Base-by-base conservation (phyloP, 441 rosid species). In the Erodium moschatum region DNA sequence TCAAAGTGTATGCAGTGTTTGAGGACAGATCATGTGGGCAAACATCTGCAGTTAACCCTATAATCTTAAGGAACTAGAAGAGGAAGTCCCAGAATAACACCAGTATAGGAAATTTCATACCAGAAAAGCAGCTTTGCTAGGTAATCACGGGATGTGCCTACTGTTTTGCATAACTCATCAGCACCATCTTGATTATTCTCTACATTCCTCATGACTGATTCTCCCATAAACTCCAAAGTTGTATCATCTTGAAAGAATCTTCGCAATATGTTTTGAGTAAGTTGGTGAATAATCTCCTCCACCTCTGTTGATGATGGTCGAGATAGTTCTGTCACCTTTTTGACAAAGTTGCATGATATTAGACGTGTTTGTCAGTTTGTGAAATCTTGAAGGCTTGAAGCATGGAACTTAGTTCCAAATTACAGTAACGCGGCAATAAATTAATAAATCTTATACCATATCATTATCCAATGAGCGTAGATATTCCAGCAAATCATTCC, bases 121-220 rank as follows among this genome's bases (percentile, higher is more conserved):
- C 94, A 90, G 85, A 90, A 90, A 74, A 86, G 92, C 72, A 90
- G 83, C 81, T 85, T 90, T 0, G 97, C 97, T 16, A 90, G 87
- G 69, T 88, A 85, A 81, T 90, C 97, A 3, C 94, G 85, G 18
- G 90, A 85, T 50, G 89, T 83, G 83, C 79, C 83, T 20, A 90
- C 78, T 13, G 76, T 75, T 27, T 72, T 76, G 42, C 74, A 75
- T 54, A 63, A 77, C 72, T 82, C 88, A 75, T 78, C 79, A 29
- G 73, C 72, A 50, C 70, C 79, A 38, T 81, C 81, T 44, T 72
- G 73, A 33, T 46, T 65, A 72, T 69, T 74, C 65, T 73, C 75
- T 64, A 67, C 20, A 44, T 61, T 77, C 56, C 72, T 70, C 64
- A 73, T 54, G 35, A 70, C 77, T 67, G 84, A 64, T 60, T 78